Percentiles rank a stretch among this genome's conserved stretches.
phyloP scores from a whole-genome alignment of 495 filamentous ascomycete species.

The Aspergillus ellipticus region DNA sequence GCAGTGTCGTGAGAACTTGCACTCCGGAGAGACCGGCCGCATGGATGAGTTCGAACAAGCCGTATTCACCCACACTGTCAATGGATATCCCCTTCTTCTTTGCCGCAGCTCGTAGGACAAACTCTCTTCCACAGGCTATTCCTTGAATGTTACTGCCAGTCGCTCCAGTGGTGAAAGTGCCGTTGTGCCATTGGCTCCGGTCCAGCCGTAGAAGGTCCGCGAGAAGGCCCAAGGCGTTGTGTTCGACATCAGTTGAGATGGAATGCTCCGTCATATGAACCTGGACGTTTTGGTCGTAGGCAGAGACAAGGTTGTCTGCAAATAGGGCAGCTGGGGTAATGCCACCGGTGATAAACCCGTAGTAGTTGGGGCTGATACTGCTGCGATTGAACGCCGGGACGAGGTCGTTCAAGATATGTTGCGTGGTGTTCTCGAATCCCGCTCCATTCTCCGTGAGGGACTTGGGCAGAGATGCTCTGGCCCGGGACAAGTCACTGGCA shows the following conservation, averaged over 20 bases:
- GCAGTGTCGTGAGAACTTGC: conserved; percentile 73
- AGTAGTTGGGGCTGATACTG: conserved; percentile 66
- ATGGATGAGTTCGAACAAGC: conserved; percentile 63
- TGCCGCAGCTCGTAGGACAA: conserved; percentile 48
- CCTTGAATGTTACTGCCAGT: conserved; percentile 84
- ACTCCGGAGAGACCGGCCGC: conserved; percentile 60
- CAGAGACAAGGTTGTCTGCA: conserved; percentile 78
- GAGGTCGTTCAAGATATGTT: conserved; percentile 56
- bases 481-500: conserved; percentile 26
- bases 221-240: conserved; percentile 63
- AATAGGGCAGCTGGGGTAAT: conserved; percentile 73
- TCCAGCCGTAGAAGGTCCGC: conserved; percentile 61
- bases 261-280: conserved; percentile 78
- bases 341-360: conserved; percentile 86
- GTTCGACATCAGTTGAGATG: conserved; percentile 71
- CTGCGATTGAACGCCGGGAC: conserved; percentile 62
- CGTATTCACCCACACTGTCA: conserved; percentile 61
- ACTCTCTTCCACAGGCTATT: conserved; percentile 72
- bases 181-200: conserved; percentile 44
- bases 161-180: conserved; percentile 84
- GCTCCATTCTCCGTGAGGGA: conserved; percentile 40
- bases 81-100: conserved; percentile 30
- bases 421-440: conserved; percentile 40
- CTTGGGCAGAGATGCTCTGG: conserved; percentile 36
- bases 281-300: conserved; percentile 78